Percentiles rank a stretch among this genome's conserved stretches.
Evolutionary conservation across 345 rosid genomes (phyloP).

Genomic region (Populus pruinosa): DNA sequence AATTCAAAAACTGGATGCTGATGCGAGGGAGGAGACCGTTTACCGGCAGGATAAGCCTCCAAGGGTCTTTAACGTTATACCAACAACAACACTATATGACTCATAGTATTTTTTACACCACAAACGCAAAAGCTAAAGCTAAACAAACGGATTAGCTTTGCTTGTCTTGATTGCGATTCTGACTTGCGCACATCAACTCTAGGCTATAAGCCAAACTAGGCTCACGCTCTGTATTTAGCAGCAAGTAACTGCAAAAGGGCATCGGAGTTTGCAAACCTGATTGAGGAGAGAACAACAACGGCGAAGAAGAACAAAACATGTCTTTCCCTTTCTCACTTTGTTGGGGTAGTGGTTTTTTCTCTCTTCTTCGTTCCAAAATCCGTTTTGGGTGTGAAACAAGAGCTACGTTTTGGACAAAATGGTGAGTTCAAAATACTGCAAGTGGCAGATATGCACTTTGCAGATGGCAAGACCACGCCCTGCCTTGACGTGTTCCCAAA

Average conservation of each 20-base stretch:
- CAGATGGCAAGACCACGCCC: slow-evolving; percentile 52
- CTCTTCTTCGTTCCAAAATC: neutral
- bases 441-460: slow-evolving; percentile 93
- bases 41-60: neutral
- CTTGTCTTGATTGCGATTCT: neutral
- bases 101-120: no score
- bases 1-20: no score
- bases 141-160: neutral
- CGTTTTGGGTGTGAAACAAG: slow-evolving; percentile 7
- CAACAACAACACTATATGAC: no score
- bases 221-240: neutral
- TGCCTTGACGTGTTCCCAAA: slow-evolving; percentile 51
- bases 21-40: neutral
- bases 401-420: slow-evolving; percentile 44
- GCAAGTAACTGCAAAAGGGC: neutral
- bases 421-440: slow-evolving; percentile 86
- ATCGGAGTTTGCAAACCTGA: neutral
- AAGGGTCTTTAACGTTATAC: neutral
- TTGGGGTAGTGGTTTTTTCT: neutral
- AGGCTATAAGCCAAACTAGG: neutral
- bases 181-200: neutral
- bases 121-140: no score
- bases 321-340: neutral
- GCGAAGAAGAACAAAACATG: neutral
- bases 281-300: neutral